Percentiles rank a stretch among this genome's conserved stretches.
Evolutionary conservation across 192 early-diverging fungal species (phyloP).

Genomic region (Coemansia sp.): DNA sequence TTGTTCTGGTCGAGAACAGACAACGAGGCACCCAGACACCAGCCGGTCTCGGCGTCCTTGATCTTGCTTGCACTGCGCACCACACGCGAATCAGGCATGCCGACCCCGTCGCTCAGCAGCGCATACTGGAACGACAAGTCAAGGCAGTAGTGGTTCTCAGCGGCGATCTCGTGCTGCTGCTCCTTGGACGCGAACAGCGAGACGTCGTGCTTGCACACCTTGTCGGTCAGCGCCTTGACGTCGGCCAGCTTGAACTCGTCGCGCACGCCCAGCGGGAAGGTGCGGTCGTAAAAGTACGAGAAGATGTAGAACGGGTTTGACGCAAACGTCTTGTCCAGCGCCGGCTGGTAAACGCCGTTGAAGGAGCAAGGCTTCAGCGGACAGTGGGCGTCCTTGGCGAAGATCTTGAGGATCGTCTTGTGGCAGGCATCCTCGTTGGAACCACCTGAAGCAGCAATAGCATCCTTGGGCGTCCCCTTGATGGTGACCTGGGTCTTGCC

Average conservation of each 20-base stretch:
- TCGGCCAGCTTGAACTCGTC: slow-evolving; percentile 73
- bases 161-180: slow-evolving; percentile 53
- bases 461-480: slow-evolving; percentile 61
- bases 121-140: slow-evolving; percentile 88
- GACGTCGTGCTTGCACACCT: slow-evolving; percentile 63
- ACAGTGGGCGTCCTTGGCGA: slow-evolving; percentile 74
- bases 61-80: slow-evolving; percentile 91
- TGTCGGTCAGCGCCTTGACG: slow-evolving; percentile 65
- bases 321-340: slow-evolving; percentile 66
- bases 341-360: slow-evolving; percentile 90
- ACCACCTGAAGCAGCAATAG: slow-evolving; percentile 40
- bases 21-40: slow-evolving; percentile 94
- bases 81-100: slow-evolving; percentile 65
- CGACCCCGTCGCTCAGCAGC: slow-evolving; percentile 83
- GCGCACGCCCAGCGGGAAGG: slow-evolving; percentile 68
- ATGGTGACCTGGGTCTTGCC: slow-evolving; percentile 43
- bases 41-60: slow-evolving; percentile 89
- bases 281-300: slow-evolving; percentile 94
- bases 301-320: slow-evolving; percentile 87
- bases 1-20: slow-evolving; percentile 67
- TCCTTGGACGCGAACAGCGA: slow-evolving; percentile 58
- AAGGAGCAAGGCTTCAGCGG: slow-evolving; percentile 77
- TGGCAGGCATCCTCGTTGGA: slow-evolving; percentile 29
- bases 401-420: slow-evolving; percentile 62
- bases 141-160: slow-evolving; percentile 79